Base-by-base conservation (phyloP, 129 eudicot genomes). In the Centella asiatica region DNA sequence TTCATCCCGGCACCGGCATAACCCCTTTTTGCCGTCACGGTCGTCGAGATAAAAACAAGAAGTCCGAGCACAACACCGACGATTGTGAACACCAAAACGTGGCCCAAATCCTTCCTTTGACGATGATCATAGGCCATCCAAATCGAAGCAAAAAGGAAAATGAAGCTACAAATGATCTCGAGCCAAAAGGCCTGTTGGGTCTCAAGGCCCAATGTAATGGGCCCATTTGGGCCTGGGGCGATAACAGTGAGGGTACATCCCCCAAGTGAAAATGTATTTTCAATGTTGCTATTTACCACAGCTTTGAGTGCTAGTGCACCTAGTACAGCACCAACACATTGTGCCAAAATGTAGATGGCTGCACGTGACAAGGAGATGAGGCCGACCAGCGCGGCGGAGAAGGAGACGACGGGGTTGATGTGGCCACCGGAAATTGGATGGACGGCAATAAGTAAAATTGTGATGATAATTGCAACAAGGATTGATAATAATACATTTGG, bases 71-170 rank as follows among this genome's bases (percentile, higher is more conserved):
- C 75, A 25, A 68, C 24, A 20, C 96, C 96, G 6, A 81, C 69
- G 33, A 88, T 72, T 0, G 69, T 45, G 44, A 76, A 72, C 26
- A 84, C 85, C 3, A 62, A 47, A 3, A 80, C 63, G 0, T 5
- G 65, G 33, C 96, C 96, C 44, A 81, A 69, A 2, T 50, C 63
- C 74, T 77, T 84, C 2, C 83, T 73, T 64, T 84, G 96, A 0
- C 94, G 80, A 19, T 64, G 83, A 67, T 88, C 96, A 18, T 79
- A 88, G 2, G 94, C 89, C 75, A 88, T 72, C 94, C 94, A 88
- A 17, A 85, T 71, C 4, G 94, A 79, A 42, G 87, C 82, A 28
- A 81, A 85, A 10, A 88, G 89, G 20, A 88, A 84, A 3, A 84
- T 63, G 8, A 84, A 88, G 8, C 80, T 66, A 33, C 93, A 88